Evolutionary conservation across 1,284 basidiomycete genomes (phyloP), one percentile per base, ranked within the genome.

Genomic region (Thelephora terrestris): DNA sequence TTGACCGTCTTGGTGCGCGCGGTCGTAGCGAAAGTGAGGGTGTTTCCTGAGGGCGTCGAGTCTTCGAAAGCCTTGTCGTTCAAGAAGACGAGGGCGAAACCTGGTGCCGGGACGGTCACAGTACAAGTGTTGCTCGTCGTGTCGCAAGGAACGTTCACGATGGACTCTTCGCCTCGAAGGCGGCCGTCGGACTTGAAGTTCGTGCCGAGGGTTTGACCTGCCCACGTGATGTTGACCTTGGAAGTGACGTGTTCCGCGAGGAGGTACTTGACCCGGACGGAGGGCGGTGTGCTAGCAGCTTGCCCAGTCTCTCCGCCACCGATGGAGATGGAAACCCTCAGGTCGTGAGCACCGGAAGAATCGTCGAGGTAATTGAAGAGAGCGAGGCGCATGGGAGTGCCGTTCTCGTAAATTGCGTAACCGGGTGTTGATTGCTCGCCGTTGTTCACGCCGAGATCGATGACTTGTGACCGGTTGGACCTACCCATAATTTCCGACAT

Each of bases 211-310:
- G 82, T 87, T 75, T 91, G 79, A 1, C 74, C 73, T 25, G 75
- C 79, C 85, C 86, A 91, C 1, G 79, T 84, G 56, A 86, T 78
- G 61, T 85, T 81, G 53, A 69, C 71, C 58, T 84, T 85, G 52
- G 78, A 74, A 4, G 75, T 66, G 2, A 86, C 78, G 1, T 64
- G 74, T 0, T 63, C 57, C 10, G 81, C 74, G 4, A 61, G 53
- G 34, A 84, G 68, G 57, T 57, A 79, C 74, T 80, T 81, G 55
- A 79, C 79, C 53, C 67, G 67, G 35, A 85, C 68, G 51, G 68
- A 60, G 50, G 64, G 52, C 9, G 75, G 74, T 2, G 64, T 66
- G 18, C 58, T 61, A 35, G 56, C 61, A 20, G 60, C 48, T 58
- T 64, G 64, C 36, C 60, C 67, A 37, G 63, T 62, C 48, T 63